Evolutionary conservation across 2,329 filamentous ascomycete genomes (phyloP), one percentile per base, ranked within the genome.

Genomic region (Myriosclerotinia curreyana): DNA sequence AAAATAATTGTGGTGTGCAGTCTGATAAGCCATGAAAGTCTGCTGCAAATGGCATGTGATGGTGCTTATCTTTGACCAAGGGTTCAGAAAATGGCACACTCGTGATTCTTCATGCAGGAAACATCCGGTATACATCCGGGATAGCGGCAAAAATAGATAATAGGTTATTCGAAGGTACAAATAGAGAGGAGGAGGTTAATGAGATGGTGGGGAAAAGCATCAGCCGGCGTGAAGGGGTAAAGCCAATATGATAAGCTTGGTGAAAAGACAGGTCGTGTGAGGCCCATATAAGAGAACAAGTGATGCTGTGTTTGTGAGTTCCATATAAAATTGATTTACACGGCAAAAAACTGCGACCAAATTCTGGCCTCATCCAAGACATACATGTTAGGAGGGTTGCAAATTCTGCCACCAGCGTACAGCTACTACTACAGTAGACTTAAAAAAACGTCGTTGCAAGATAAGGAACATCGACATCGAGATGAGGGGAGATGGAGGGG

Each of bases 41-140:
- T 46, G 60, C 52, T 63, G 60, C 31, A 28, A 50, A 63, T n/a
- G 52, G 44, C 60, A 63, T 63, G 60, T 63, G 60, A 63, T 58
- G 60, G 31, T 63, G 40, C 60, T 63, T 63, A 63, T 63, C 60
- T 63, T 49, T 58, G 8, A 20, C 12, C 60, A 63, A 20, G 59
- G 60, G 46, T 63, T 28, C 34, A 51, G 36, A 51, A 38, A 49
- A 40, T 42, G 34, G 12, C 44, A 63, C 59, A 61, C 59, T 56
- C 53, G 34, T 48, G 31, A 56, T 54, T 55, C 25, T 17, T 44
- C 59, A 63, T 50, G 40, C 52, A 46, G 51, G 22, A 42, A 53
- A 42, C 15, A 55, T n/a, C 38, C 51, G 46, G 40, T 25, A 36
- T 38, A 55, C 28, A 46, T 49, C n/a, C 40, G 40, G 25, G n/a